phyloP scores from a whole-genome alignment of 495 filamentous ascomycete species.

The Talaromyces liani region DNA sequence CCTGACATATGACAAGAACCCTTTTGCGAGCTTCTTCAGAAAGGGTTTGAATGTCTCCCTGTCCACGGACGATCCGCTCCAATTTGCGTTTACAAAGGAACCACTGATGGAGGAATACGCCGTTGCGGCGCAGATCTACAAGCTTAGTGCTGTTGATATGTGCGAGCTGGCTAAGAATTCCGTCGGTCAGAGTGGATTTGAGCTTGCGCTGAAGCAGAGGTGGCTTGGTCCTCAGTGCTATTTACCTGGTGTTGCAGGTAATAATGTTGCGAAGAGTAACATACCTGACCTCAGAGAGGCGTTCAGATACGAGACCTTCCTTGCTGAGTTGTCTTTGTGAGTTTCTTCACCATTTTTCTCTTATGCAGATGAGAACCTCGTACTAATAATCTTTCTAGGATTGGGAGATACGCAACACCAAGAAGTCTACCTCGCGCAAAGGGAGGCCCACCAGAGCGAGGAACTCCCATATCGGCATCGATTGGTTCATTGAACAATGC shows the following conservation, averaged over 20 bases:
- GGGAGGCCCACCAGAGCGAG: neutral
- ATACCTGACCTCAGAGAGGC: slow-evolving; percentile 87
- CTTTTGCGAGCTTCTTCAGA: slow-evolving; percentile 89
- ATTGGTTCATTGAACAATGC: neutral
- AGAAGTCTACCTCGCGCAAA: slow-evolving; percentile 2
- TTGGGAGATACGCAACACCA: slow-evolving; percentile 20
- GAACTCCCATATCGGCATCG: neutral
- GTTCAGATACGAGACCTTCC: slow-evolving; percentile 76
- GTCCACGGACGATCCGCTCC: slow-evolving; percentile 93
- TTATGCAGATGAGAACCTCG: neutral
- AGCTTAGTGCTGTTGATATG: slow-evolving; percentile 95
- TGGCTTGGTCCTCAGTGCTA: slow-evolving; percentile 79
- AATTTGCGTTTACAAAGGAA: slow-evolving; percentile 98
- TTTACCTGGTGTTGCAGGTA: slow-evolving; percentile 68
- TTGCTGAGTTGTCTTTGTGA: slow-evolving; percentile 77
- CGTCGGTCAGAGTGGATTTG: slow-evolving; percentile 90
- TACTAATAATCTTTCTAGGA: slow-evolving; percentile 15
- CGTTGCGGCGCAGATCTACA: slow-evolving; percentile 97
- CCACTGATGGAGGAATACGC: slow-evolving; percentile 97
- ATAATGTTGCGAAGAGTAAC: slow-evolving; percentile 90
- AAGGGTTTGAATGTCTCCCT: slow-evolving; percentile 91
- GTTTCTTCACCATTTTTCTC: slow-evolving; percentile 15
- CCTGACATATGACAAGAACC: slow-evolving; percentile 94
- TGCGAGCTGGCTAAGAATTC: slow-evolving; percentile 96
- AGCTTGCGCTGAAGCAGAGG: slow-evolving; percentile 75